Conservation (phyloP, 2,329 filamentous ascomycete species). For the Camptophora hylomeconis region DNA sequence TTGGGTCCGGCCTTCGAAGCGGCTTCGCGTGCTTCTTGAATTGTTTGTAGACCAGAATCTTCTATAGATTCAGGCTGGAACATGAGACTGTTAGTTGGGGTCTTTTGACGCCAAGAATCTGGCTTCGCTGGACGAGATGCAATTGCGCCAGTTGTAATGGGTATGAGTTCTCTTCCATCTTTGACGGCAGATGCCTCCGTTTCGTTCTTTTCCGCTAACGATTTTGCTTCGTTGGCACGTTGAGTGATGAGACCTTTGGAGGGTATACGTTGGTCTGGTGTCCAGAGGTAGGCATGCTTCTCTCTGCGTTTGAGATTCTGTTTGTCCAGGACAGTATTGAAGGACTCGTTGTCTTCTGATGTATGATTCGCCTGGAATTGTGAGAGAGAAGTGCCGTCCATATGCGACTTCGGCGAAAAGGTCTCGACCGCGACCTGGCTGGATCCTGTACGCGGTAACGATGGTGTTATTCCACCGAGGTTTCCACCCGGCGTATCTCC, state of each 20-base stretch:
- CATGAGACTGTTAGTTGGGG: conserved; percentile 76
- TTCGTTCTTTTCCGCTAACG: conserved; percentile 46
- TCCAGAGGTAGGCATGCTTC: conserved; percentile 82
- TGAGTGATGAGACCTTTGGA: conserved; percentile 48
- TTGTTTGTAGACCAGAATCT: conserved; percentile 43
- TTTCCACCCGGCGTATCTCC: conserved; percentile 15
- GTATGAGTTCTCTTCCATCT: conserved; percentile 43
- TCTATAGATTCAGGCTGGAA: conserved; percentile 43
- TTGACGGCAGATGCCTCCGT: conserved; percentile 48
- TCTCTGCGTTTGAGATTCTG: conserved; percentile 75
- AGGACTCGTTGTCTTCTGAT: conserved; percentile 94
- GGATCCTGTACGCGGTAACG: no score
- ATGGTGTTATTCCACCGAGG: conserved; percentile 43
- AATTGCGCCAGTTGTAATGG: conserved; percentile 47
- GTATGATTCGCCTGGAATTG: conserved; percentile 89
- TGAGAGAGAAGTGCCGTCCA: conserved; percentile 60
- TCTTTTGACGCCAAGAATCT: conserved; percentile 56
- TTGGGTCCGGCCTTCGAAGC: conserved; percentile 64
- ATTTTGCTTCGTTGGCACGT: conserved; percentile 48
- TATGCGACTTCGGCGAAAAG: conserved; percentile 34
- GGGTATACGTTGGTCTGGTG: conserved; percentile 62
- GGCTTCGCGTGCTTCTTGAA: conserved; percentile 54
- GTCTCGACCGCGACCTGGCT: conserved; percentile 28
- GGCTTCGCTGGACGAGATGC: conserved; percentile 61
- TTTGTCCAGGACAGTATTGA: conserved; percentile 81